phyloP scores from a whole-genome alignment of 2,329 filamentous ascomycete species.

The Neonectria ditissima region DNA sequence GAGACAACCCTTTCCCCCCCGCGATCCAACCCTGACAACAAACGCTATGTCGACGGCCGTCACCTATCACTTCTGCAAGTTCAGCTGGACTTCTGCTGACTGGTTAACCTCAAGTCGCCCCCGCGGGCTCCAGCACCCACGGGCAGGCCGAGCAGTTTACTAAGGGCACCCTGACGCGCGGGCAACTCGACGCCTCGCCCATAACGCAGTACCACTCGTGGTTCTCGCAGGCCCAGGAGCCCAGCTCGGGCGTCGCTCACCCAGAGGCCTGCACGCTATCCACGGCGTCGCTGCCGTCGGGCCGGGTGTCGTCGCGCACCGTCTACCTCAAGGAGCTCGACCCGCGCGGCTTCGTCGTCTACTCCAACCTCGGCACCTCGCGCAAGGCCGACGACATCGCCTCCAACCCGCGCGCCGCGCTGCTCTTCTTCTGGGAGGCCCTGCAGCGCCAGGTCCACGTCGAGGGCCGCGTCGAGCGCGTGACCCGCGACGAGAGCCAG shows the following conservation, averaged over 20 bases:
- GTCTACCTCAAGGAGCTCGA: constrained; percentile 98
- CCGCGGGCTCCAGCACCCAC: constrained; percentile 67
- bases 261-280: constrained; percentile 91
- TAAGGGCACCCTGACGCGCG: constrained; percentile 67
- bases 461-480: constrained; percentile 78
- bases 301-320: constrained; percentile 84
- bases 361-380: constrained; percentile 90
- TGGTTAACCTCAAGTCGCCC: constrained; percentile 65
- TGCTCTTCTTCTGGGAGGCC: constrained; percentile 92
- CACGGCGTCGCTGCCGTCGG: constrained; percentile 85
- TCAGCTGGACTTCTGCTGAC: not conserved
- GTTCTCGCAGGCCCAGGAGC: constrained; percentile 79
- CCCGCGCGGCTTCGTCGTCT: constrained; percentile 84
- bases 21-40: constrained; percentile 3
- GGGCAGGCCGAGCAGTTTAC: constrained; percentile 83
- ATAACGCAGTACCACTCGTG: constrained; percentile 89
- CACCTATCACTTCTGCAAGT: not conserved
- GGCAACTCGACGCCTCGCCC: constrained; percentile 74
- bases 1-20: not conserved
- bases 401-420: constrained; percentile 79
- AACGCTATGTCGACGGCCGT: not conserved
- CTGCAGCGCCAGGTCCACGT: constrained; percentile 92
- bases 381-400: constrained; percentile 75
- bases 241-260: constrained; percentile 69
- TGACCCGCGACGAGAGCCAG: constrained; percentile 78